These are phyloP conservation scores for Fraxinus sp. DNA, from an alignment of 305 asterid genomes.

Conservation along the genomic window DNA sequence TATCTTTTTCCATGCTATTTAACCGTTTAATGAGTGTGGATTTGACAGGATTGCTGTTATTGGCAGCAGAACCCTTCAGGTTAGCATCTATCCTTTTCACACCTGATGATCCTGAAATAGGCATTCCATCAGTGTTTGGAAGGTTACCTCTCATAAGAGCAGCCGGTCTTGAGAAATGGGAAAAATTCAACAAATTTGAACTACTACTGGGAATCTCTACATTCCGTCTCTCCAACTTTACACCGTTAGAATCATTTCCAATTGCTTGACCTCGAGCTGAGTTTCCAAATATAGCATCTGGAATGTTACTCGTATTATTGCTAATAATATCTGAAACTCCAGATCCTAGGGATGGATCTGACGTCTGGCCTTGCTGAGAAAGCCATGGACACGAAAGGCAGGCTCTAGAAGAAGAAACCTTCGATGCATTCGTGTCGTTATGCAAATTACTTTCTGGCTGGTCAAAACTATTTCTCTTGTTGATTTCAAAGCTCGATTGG, in stretches of 20 bases:
- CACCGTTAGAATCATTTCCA: conserved; percentile 26
- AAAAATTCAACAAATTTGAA: conserved; percentile 58
- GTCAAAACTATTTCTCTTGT: conserved; percentile 38
- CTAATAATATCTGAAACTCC: conserved; percentile 43
- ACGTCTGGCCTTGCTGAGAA: conserved; percentile 42
- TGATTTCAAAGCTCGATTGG: conserved; percentile 41
- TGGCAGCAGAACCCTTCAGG: conserved; percentile 35
- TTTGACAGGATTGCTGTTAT: conserved; percentile 32
- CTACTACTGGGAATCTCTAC: conserved; percentile 29
- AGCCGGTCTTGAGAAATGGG: conserved; percentile 69
- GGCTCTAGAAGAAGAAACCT: conserved; percentile 14
- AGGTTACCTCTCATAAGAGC: conserved; percentile 42
- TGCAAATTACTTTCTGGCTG: conserved; percentile 31
- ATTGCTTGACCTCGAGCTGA: conserved; percentile 40
- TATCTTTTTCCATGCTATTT: conserved; percentile 33
- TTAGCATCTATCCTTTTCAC: conserved; percentile 33
- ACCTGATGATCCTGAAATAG: conserved; percentile 39
- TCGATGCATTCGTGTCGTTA: conserved; percentile 31
- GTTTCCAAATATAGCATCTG: conserved; percentile 30
- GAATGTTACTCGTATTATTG: conserved; percentile 34
- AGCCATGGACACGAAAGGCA: conserved; percentile 38
- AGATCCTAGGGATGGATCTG: conserved; percentile 41
- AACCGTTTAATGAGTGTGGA: conserved; percentile 28
- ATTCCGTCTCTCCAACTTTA: conserved; percentile 34
- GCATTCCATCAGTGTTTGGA: conserved; percentile 39